Percentiles rank a stretch among this genome's conserved stretches.
Evolutionary conservation across 306 rosid genomes (phyloP).

Genomic region (Cyamopsis tetragonoloba): DNA sequence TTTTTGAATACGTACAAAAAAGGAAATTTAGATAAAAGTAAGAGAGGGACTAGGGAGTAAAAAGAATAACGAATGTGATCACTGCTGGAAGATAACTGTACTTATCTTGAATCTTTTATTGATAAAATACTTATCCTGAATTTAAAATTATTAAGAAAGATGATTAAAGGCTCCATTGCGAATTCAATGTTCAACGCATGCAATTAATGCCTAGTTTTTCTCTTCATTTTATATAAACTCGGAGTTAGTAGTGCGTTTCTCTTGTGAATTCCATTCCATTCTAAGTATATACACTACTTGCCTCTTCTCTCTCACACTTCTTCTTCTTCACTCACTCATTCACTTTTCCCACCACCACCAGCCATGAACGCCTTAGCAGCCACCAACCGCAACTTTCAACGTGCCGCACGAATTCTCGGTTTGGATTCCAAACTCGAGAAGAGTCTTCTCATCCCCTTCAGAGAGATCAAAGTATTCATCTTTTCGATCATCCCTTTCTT

Average conservation of each 20-base stretch:
- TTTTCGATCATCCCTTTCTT: neutral
- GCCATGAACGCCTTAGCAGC: conserved; percentile 72
- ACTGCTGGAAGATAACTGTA: no score
- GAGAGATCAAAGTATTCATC: conserved; percentile 56
- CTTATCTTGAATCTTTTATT: no score
- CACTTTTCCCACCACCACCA: no score
- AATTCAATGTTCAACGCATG: neutral
- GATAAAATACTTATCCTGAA: no score
- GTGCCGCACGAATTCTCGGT: conserved; percentile 68
- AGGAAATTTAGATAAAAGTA: no score
- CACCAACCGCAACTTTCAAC: conserved; percentile 63
- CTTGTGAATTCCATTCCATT: neutral
- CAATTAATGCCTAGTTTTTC: neutral
- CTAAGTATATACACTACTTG: no score
- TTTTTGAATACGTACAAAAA: no score
- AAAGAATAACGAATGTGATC: no score
- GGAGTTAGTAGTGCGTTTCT: neutral
- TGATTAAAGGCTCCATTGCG: neutral
- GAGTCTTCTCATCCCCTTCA: conserved; percentile 67
- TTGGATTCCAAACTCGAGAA: conserved; percentile 67
- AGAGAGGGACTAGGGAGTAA: no score
- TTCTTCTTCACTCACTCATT: neutral
- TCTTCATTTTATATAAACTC: neutral
- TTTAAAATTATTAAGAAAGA: no score
- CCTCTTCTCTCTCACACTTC: no score